Evolutionary conservation across 2,329 filamentous ascomycete genomes (phyloP), one percentile per base, ranked within the genome.

Genomic region (Zarea fungicola): DNA sequence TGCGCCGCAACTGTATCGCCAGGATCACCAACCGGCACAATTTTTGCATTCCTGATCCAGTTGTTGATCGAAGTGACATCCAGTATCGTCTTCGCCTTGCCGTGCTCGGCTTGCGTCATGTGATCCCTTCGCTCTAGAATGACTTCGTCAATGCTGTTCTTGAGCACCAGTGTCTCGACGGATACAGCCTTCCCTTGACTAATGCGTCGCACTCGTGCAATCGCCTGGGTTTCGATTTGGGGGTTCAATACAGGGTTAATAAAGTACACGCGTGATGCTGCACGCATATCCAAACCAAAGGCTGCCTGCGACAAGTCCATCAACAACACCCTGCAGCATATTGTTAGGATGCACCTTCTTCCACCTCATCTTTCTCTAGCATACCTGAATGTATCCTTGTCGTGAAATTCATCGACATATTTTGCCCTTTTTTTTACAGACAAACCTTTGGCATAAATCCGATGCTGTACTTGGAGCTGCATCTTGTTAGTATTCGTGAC

Each of bases 231-330:
- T 63, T 95, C 88, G 1, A 95, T 78, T 54, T 87, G 81, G 0
- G 89, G 89, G 45, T 91, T 87, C 62, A 93, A 85, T 11, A 95
- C 88, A 0, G 92, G 91, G 54, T 86, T 92, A 48, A 95, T 78
- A 54, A 97, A 96, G 66, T 90, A 95, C 9, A 97, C 84, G 2
- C 92, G 75, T 5, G 87, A 93, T 1, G 91, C 91, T 10, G 81
- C 83, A 44, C 83, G 84, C 64, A 96, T 83, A 61, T 96, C 91
- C 0, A 97, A 74, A 0, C 92, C 92, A 53, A 91, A 89, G 0
- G 91, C 89, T 25, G 91, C 91, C 61, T 93, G 89, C 2, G 81
- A 81, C n/a, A 96, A 79, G 60, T 96, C 90, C 85, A 96, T 96
- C 1, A 96, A 74, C 2, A 96, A 71, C 0, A 96, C 89, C 6